Base-by-base conservation (phyloP, 108 stramenopile genomes). In the Skeletonema menzelii region DNA sequence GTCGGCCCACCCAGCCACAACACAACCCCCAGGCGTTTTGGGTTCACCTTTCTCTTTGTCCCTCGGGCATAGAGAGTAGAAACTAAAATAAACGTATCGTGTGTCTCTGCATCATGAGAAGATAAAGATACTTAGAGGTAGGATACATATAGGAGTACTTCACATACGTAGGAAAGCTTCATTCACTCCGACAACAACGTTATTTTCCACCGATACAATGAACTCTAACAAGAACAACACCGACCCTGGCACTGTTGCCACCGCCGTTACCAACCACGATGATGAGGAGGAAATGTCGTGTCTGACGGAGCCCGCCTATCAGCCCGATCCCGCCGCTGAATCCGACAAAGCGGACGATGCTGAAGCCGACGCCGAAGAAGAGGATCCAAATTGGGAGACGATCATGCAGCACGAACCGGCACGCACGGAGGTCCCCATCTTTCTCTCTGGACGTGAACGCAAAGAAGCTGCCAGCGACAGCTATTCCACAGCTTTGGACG, bases 361-460 rank as follows among this genome's bases (percentile, higher is more conserved):
- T 7, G 20, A 53, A n/a, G 6, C 22, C 49, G 49, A 53, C 49
- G 7, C 72, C 6, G 65, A 27, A 7, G 75, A 82, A 22, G 73
- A 79, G 26, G 79, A 80, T 56, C 79, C 69, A 15, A 30, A 80
- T 28, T 83, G 82, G 82, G 56, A 76, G n/a, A 59, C 60, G 35
- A 63, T 83, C 27, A 53, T 42, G 30, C 46, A 71, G 38, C 69
- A 65, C 62, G 75, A 76, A 22, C 79, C 75, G 12, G 47, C 82
- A 24, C 34, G 69, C 13, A 65, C 44, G 7, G 75, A 83, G 30
- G 63, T 83, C n/a, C 69, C 74, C 20, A 37, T 53, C 24, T 83
- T 83, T 59, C 58, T 83, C 5, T 0, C 56, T 44, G 73, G 65
- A n/a, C 42, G 62, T 6, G 67, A 65, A 27, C 61, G 69, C n/a